Evolutionary conservation across 2,329 filamentous ascomycete genomes (phyloP), one percentile per base, ranked within the genome.

Genomic region (Graphilbum sp.): DNA sequence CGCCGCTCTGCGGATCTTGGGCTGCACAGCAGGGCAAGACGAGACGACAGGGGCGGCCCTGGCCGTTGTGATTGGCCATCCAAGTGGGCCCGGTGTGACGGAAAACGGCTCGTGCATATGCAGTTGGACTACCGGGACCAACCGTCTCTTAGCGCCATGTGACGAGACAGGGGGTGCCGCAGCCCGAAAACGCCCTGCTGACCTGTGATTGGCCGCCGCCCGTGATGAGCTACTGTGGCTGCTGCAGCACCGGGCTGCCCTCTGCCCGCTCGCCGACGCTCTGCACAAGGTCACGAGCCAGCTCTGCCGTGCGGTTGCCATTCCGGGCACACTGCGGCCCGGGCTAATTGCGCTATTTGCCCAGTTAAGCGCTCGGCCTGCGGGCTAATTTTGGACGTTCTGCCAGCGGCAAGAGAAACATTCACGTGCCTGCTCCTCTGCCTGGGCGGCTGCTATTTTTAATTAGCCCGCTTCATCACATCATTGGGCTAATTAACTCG

Each of bases 101-200:
- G 61, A 46, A 52, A 44, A 49, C 55, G 53, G 52, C 55, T 56
- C 53, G 56, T 63, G 61, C 61, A 64, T 55, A 53, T 51, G 51
- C 54, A 51, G 54, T 53, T 57, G 60, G 60, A 56, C 54, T 58
- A 55, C 57, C 59, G 60, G 63, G 56, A 47, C 43, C 45, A 47
- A 47, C 45, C 45, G 45, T 43, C 41, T 41, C 43, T n/a, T 43
- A 45, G 43, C 41, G 43, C 40, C 17, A 21, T 42, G 41, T 42
- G 41, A 45, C 35, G 16, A 16, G 17, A 35, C 51, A 52, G 44
- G 49, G n/a, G 51, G 40, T 46, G 11, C 5, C 32, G 10, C 10
- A 13, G 27, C 4, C 7, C 27, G 13, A 29, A n/a, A 37, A 41
- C 5, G 13, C 27, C 27, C 7, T 29, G 7, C 11, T n/a, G 11